phyloP scores from a whole-genome alignment of 495 filamentous ascomycete species.

The Xylaria palmicola region DNA sequence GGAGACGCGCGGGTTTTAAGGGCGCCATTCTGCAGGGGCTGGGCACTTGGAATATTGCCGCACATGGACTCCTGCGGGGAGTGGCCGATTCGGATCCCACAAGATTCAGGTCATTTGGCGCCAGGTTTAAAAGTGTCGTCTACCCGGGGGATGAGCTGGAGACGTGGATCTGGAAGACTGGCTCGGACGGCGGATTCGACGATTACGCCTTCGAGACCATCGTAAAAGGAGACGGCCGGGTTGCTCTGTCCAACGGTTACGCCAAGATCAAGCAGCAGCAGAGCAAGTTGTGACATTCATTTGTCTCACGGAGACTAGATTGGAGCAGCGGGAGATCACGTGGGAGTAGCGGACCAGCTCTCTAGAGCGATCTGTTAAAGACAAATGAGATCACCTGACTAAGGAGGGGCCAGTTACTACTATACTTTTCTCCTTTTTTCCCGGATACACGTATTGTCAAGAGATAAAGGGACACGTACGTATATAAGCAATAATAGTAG shows the following conservation, averaged over 20 bases:
- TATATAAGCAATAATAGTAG: too few species aligned
- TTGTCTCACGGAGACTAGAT: too few species aligned
- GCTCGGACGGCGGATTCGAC: conserved; percentile 20
- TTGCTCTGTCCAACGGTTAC: conserved; percentile 24
- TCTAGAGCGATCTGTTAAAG: too few species aligned
- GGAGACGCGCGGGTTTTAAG: conserved; percentile 28
- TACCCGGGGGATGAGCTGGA: conserved; percentile 34
- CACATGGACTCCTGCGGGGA: conserved; percentile 28
- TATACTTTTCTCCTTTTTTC: too few species aligned
- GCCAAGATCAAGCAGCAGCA: conserved; percentile 12
- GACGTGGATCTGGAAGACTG: conserved; percentile 31
- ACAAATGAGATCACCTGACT: too few species aligned
- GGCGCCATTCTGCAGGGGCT: conserved; percentile 30
- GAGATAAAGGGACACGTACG: too few species aligned
- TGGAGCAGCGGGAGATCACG: too few species aligned
- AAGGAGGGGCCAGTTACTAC: too few species aligned
- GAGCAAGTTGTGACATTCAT: conserved; percentile 19
- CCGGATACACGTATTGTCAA: too few species aligned
- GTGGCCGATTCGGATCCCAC: conserved; percentile 24
- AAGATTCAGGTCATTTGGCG: conserved; percentile 27
- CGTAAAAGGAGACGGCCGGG: conserved; percentile 26
- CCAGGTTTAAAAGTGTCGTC: conserved; percentile 32
- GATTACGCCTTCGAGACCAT: conserved; percentile 31
- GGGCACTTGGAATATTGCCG: conserved; percentile 36
- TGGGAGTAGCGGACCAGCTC: too few species aligned